A percentile compares a stretch with the other conserved stretches of the same genome.
phyloP scores from a whole-genome alignment of 257 asterid genomes.

The Solanum virginianum region DNA sequence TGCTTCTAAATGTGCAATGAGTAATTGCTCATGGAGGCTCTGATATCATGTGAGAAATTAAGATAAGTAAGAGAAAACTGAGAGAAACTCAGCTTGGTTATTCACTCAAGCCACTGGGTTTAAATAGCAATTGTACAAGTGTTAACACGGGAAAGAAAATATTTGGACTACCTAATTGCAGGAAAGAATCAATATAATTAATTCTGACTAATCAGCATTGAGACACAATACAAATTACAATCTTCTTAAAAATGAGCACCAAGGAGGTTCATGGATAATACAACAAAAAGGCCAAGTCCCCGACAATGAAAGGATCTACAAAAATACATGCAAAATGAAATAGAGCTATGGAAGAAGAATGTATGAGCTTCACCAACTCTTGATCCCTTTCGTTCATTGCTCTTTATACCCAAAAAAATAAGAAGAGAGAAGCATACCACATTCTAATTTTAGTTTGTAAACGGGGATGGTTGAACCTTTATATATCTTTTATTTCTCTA shows the following conservation, averaged over 20 bases:
- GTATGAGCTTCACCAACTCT: background rate
- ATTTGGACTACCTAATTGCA: background rate
- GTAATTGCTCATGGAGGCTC: too few species aligned
- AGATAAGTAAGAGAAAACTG: background rate
- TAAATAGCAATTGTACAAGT: background rate
- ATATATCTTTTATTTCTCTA: background rate
- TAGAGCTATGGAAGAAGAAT: background rate
- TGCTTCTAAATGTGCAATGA: background rate
- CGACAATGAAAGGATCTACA: background rate
- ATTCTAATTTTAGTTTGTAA: background rate
- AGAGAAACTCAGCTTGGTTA: background rate
- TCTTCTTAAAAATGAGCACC: background rate
- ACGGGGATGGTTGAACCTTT: background rate
- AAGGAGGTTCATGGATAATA: background rate
- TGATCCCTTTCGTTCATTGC: background rate
- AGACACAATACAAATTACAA: background rate
- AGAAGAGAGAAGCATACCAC: background rate
- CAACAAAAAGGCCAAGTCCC: background rate
- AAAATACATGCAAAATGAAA: background rate
- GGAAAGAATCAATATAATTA: background rate
- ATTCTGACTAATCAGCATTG: background rate
- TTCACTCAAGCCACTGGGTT: background rate
- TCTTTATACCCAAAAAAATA: background rate
- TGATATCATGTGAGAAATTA: background rate
- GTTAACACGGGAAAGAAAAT: background rate